A percentile compares a stretch with the other conserved stretches of the same genome.
Evolutionary conservation across 306 rosid species (phyloP).

Genomic region (Senna tora): DNA sequence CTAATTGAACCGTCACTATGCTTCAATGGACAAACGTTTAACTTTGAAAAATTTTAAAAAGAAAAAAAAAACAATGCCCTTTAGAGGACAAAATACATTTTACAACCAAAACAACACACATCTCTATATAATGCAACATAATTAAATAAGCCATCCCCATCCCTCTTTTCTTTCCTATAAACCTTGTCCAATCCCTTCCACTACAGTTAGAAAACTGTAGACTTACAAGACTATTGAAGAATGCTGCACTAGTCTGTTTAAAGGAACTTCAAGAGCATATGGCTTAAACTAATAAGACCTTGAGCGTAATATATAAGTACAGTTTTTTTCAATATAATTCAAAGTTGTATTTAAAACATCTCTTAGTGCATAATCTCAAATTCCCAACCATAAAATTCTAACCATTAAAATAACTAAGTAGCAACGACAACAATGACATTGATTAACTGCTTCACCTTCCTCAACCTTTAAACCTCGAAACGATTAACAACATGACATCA

Average conservation of each 20-base stretch:
- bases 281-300: not conserved
- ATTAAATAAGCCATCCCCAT: too few relatives aligned
- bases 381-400: not conserved
- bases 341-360: not conserved
- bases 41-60: not conserved
- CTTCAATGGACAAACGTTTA: not conserved
- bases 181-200: too few relatives aligned
- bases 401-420: not conserved
- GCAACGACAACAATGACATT: slow-evolving; percentile 11
- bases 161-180: not conserved
- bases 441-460: too few relatives aligned
- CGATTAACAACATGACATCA: too few relatives aligned
- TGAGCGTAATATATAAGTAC: not conserved
- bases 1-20: not conserved
- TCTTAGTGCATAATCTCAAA: not conserved
- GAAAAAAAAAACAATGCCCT: too few relatives aligned
- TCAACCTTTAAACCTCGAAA: too few relatives aligned
- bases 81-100: too few relatives aligned
- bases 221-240: not conserved
- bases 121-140: not conserved
- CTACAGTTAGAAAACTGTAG: not conserved
- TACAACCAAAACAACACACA: not conserved
- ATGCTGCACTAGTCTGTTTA: not conserved
- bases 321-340: not conserved
- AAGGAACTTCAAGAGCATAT: not conserved